Conservation (phyloP, 305 asterid species). For the Nicotiana rustica region DNA sequence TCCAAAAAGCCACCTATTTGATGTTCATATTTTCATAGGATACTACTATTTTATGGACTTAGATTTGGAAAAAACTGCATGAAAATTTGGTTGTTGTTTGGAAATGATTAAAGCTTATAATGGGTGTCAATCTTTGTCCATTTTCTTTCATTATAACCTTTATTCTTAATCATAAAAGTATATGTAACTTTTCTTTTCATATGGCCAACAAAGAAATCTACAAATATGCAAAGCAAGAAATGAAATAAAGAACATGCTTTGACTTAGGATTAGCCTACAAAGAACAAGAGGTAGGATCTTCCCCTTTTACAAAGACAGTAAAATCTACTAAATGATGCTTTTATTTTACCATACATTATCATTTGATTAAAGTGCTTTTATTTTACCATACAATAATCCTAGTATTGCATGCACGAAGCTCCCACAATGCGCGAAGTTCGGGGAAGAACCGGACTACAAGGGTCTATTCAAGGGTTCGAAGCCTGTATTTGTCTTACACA, state of each 20-base stretch:
- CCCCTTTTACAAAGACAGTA: neutral
- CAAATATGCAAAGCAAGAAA: neutral
- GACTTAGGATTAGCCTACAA: neutral
- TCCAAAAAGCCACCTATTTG: neutral
- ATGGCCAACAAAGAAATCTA: neutral
- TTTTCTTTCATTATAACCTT: neutral
- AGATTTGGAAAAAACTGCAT: slow-evolving; percentile 19
- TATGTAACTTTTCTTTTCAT: neutral
- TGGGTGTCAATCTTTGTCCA: neutral
- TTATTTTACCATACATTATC: neutral
- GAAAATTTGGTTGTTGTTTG: neutral
- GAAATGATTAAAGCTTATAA: slow-evolving; percentile 7
- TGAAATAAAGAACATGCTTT: neutral
- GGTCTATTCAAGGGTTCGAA: no score
- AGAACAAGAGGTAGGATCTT: neutral
- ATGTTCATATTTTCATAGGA: slow-evolving; percentile 15
- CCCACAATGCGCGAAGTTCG: rapidly evolving
- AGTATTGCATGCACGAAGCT: no score
- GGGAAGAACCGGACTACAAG: no score
- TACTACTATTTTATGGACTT: neutral
- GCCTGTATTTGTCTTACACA: no score
- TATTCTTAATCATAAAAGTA: neutral
- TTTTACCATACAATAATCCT: no score
- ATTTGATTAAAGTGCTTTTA: neutral
- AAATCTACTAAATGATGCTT: neutral